Conservation (phyloP, 495 filamentous ascomycete genomes). For the Neurospora africana region DNA sequence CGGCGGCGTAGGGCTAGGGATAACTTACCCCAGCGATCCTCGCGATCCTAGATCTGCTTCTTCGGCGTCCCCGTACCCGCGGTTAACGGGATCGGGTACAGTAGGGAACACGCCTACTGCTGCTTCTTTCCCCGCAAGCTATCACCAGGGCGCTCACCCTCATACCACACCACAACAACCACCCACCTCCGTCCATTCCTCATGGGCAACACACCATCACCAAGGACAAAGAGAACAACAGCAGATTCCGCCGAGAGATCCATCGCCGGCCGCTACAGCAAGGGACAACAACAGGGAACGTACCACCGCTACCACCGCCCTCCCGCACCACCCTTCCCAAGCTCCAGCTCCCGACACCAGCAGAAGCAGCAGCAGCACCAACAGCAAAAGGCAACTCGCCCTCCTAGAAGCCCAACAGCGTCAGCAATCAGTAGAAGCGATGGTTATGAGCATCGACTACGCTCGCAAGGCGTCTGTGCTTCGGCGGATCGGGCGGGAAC, state of each 20-base stretch:
- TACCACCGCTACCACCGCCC: not conserved
- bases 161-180: not conserved
- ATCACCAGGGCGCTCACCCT: not conserved
- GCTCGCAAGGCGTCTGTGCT: conserved; percentile 47
- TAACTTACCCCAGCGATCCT: conserved; percentile 5
- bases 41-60: not conserved
- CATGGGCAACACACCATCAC: not conserved
- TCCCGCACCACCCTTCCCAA: not conserved
- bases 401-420: not conserved
- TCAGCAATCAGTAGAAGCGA: conserved; percentile 45
- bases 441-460: conserved; percentile 63
- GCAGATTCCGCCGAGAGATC: not conserved
- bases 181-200: not conserved
- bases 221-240: not conserved
- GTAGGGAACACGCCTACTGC: not conserved
- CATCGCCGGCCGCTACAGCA: not conserved
- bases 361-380: not conserved
- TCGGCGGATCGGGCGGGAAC: conserved; percentile 16
- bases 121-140: not conserved
- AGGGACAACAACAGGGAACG: not conserved
- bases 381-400: not conserved
- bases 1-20: conserved; percentile 8
- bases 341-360: not conserved
- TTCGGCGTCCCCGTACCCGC: not conserved
- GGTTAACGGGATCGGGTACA: not conserved